These are phyloP conservation scores for Suhomyces canberraensis DNA, from an alignment of 805 yeast species.

Conservation along the genomic window DNA sequence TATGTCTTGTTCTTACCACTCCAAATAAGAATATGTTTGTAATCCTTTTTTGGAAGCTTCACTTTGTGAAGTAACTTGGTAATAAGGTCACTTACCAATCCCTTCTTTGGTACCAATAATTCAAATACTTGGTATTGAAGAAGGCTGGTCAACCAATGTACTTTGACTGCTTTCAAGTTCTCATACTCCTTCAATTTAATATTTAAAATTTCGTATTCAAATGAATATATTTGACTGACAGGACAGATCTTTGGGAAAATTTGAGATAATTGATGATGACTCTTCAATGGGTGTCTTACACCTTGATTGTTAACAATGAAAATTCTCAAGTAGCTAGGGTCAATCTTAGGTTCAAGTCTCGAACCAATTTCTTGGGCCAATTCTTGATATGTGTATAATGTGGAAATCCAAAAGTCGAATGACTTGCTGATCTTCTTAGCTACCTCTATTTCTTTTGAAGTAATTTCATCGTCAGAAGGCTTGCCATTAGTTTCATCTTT, in stretches of 20 bases:
- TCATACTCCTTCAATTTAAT: conserved; percentile 77
- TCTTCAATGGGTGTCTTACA: conserved; percentile 48
- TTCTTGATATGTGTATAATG: conserved; percentile 53
- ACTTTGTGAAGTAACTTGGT: conserved; percentile 55
- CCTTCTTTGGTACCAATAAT: conserved; percentile 62
- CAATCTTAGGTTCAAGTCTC: conserved; percentile 42
- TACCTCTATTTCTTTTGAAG: conserved; percentile 14
- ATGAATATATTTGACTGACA: conserved; percentile 40
- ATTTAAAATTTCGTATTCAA: conserved; percentile 75
- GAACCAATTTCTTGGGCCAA: conserved; percentile 61
- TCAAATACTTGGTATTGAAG: conserved; percentile 68
- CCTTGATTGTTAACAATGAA: conserved; percentile 59
- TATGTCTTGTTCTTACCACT: conserved; percentile 42
- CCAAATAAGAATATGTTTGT: conserved; percentile 55
- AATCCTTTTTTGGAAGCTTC: conserved; percentile 46
- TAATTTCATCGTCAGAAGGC: conserved; percentile 11
- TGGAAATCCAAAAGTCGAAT: conserved; percentile 68
- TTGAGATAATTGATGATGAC: conserved; percentile 35
- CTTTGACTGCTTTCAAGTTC: conserved; percentile 59
- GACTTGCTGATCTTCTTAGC: conserved; percentile 21
- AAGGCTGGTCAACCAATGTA: conserved; percentile 71
- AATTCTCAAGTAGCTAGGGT: conserved; percentile 62
- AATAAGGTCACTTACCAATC: conserved; percentile 54
- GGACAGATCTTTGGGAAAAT: conserved; percentile 42
- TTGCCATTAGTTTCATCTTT: not conserved